Percentiles rank a stretch among this genome's conserved stretches.
Evolutionary conservation across 2,329 filamentous ascomycete species (phyloP).

Genomic region (Ophidiomyces ophidiicola): DNA sequence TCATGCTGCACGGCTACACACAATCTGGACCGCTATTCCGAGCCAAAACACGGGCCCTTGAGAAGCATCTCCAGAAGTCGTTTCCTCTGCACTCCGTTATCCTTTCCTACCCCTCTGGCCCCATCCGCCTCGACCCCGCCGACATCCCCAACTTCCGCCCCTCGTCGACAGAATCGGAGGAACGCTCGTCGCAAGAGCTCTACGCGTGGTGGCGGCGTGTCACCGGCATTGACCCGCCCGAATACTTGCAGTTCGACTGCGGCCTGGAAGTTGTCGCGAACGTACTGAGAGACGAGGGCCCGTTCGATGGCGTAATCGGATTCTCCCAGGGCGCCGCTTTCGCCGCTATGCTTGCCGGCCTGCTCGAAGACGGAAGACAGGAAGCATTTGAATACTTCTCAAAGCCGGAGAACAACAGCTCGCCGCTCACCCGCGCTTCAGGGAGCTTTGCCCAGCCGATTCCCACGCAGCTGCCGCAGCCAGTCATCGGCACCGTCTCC

Average conservation of each 20-base stretch:
- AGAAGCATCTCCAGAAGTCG: conserved; percentile 65
- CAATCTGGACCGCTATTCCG: conserved; percentile 79
- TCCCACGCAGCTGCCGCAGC: not conserved
- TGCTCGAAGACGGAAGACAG: conserved; percentile 48
- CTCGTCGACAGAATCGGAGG: conserved; percentile 23
- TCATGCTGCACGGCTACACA: conserved; percentile 81
- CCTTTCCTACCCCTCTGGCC: conserved; percentile 58
- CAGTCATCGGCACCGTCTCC: conserved; percentile 18
- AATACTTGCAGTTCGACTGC: conserved; percentile 57
- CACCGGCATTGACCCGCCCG: conserved; percentile 47
- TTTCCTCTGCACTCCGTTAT: conserved; percentile 51
- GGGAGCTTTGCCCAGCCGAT: conserved; percentile 2
- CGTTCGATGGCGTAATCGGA: conserved; percentile 66
- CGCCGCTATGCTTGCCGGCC: conserved; percentile 57
- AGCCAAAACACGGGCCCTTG: conserved; percentile 74
- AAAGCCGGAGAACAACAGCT: conserved; percentile 15
- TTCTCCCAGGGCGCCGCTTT: conserved; percentile 71
- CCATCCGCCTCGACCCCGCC: conserved; percentile 47
- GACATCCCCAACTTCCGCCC: conserved; percentile 59
- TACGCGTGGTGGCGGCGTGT: conserved; percentile 71
- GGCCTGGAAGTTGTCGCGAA: conserved; percentile 54
- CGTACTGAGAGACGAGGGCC: conserved; percentile 50
- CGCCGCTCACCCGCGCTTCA: conserved; percentile 3
- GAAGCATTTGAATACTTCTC: conserved; percentile 39
- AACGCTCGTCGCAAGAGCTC: conserved; percentile 48